phyloP scores from a whole-genome alignment of 345 rosid species.

The Camelina neglecta region DNA sequence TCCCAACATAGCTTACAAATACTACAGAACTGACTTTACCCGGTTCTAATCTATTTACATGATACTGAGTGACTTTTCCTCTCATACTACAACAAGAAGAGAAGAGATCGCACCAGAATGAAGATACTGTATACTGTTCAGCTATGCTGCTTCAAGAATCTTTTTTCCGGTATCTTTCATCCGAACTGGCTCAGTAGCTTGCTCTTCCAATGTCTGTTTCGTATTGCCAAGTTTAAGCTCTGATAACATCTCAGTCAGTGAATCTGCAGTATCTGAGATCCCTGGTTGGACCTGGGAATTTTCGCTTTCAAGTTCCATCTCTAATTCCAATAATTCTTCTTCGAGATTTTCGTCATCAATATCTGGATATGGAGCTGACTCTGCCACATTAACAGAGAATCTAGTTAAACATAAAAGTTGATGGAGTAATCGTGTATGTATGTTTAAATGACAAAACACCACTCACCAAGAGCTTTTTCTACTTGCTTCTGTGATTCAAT shows the following conservation, averaged over 20 bases:
- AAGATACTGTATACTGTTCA: slow-evolving; percentile 13
- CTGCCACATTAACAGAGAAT: slow-evolving; percentile 47
- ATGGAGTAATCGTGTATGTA: slow-evolving; percentile 1
- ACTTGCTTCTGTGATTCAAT: slow-evolving; percentile 76
- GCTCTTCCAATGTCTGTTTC: slow-evolving; percentile 29
- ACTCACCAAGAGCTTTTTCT: slow-evolving; percentile 66
- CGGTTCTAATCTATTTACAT: slow-evolving; percentile 1
- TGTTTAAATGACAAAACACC: slow-evolving; percentile 10
- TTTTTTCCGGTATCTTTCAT: slow-evolving; percentile 41
- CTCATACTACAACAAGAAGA: slow-evolving; percentile 7
- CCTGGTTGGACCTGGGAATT: slow-evolving; percentile 27
- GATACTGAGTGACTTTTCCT: not conserved
- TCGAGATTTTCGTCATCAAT: slow-evolving; percentile 74
- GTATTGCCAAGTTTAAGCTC: slow-evolving; percentile 61
- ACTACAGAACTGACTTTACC: slow-evolving; percentile 6
- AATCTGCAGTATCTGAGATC: slow-evolving; percentile 48
- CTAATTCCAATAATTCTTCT: slow-evolving; percentile 74
- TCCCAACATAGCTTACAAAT: slow-evolving; percentile 17
- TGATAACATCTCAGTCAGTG: slow-evolving; percentile 56
- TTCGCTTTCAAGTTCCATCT: slow-evolving; percentile 62
- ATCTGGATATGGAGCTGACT: slow-evolving; percentile 52
- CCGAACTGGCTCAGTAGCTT: slow-evolving; percentile 38
- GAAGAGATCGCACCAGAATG: slow-evolving; percentile 30
- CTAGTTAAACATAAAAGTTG: slow-evolving; percentile 18
- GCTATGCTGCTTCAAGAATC: slow-evolving; percentile 60